Base-by-base conservation (phyloP, 1,139 yeast species). In the Hanseniaspora uvarum region DNA sequence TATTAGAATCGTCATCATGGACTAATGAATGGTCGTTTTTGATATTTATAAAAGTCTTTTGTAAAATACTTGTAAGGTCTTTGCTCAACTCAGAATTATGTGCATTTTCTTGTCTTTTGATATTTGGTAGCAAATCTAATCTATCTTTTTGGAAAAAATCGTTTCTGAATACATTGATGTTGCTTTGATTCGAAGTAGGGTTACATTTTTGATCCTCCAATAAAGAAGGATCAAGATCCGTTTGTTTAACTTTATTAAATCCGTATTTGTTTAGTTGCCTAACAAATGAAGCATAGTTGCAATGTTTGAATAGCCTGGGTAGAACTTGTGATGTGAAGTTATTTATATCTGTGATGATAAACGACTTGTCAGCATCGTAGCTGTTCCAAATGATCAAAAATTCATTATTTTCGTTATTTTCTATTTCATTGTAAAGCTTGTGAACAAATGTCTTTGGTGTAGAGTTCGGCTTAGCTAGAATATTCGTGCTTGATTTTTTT, bases 191-290 rank as follows among this genome's bases (percentile, higher is more conserved):
- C 53, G 78, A 77, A 47, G 71, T 71, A 58, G 70, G 72, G 56
- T 73, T 73, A 55, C 78, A 80, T 61, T 80, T 72, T 66, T 69
- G 74, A 38, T 68, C 70, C 30, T 73, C 21, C 19, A 44, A 4
- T 5, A 44, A 14, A 6, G 37, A 14, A 2, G 46, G 37, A 7
- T 30, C 26, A 12, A 44, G 28, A 12, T 44, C 46, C 12, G 38
- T 69, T 56, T 67, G 62, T 57, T 71, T 71, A 7, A 92, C 92
- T 69, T 92, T 92, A 70, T 92, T 97, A 88, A 95, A 92, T 38
- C 97, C 98, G 65, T 92, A 92, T 95, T 92, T 92, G 69, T 92
- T 92, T 64, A 92, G 75, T 66, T 92, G 98, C 56, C 98, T 78
- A 14, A 92, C 97, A 73, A 92, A 92, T 58, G 94, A 81, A 30